A percentile compares a stretch with the other conserved stretches of the same genome.
These are phyloP conservation scores for Aplosporella prunicola DNA, from an alignment of 2,329 filamentous ascomycete genomes.

Conservation along the genomic window DNA sequence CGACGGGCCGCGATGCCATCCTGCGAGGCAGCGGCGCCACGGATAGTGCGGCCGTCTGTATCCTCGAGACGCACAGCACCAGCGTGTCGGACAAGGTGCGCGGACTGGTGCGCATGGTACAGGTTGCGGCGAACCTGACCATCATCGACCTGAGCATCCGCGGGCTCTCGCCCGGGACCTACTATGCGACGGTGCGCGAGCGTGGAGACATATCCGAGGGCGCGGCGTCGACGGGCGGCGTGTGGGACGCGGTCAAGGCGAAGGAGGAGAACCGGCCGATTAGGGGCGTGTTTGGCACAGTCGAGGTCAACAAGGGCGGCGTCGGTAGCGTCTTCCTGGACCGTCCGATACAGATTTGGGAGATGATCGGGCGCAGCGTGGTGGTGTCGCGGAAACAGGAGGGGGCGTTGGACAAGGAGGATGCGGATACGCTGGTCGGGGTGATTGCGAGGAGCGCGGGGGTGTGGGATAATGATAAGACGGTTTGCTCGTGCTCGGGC, in stretches of 20 bases:
- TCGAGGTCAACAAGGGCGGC: constrained; percentile 67
- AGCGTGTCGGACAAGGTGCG: constrained; percentile 59
- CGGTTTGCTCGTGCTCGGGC: constrained; percentile 91
- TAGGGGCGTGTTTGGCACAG: constrained; percentile 60
- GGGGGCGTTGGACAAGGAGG: constrained; percentile 55
- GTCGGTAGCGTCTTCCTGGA: constrained; percentile 74
- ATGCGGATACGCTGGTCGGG: constrained; percentile 77
- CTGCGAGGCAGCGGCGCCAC: constrained; percentile 77
- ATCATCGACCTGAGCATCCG: constrained; percentile 80
- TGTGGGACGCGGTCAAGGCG: constrained; percentile 57
- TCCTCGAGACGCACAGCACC: constrained; percentile 73
- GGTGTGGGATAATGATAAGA: constrained; percentile 99
- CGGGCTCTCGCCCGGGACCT: constrained; percentile 70
- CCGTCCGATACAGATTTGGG: constrained; percentile 79
- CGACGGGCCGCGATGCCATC: constrained; percentile 87
- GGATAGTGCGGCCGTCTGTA: constrained; percentile 87
- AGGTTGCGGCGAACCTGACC: constrained; percentile 69
- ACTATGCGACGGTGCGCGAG: constrained; percentile 75
- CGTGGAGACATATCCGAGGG: constrained; percentile 80
- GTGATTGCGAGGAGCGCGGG: constrained; percentile 92
- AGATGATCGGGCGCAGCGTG: constrained; percentile 89
- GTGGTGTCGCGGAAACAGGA: constrained; percentile 65
- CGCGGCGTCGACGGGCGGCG: constrained; percentile 68
- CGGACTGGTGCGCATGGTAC: constrained; percentile 86
- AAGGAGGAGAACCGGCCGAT: constrained; percentile 25